Base-by-base conservation (phyloP, 163 green algal species). In the Volvox carteri region DNA sequence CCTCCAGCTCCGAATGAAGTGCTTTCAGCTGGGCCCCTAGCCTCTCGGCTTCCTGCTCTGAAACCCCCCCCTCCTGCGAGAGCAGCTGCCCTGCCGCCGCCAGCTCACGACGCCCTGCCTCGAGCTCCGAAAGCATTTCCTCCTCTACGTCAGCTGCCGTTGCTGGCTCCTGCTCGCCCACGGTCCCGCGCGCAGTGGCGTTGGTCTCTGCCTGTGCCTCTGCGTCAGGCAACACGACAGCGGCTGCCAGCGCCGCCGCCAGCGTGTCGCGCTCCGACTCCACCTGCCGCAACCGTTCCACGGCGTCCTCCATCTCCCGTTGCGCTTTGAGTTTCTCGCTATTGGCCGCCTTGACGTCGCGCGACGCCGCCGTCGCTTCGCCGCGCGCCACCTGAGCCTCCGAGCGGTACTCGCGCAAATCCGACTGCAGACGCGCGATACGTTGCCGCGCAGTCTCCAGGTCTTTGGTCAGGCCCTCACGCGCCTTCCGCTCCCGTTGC, bases 301-400 rank as follows among this genome's bases (percentile, higher is more conserved):
- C 33, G 2, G 48, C 50, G 35, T 87, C 81, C 81, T 87, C 81
- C 81, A 87, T 70, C 48, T 87, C 81, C 44, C 42, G 41, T 48
- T 87, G 81, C 65, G 81, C 81, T 8, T 56, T 70, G 3, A 87
- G 62, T 65, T 80, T 80, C 67, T 78, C 81, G 23, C 41, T 67
- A 12, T 87, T 87, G 18, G 81, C 81, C 18, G 81, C 81, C 48
- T 87, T 87, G 46, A 52, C 48, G 67, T 87, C 81, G 4, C 81
- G 81, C 11, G 65, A 87, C 11, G 81, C 81, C 35, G 81, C 81
- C 12, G 67, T 79, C 46, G 68, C 65, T 65, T 87, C 81, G 23
- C 48, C 23, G 8, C 35, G 35, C 25, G 81, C 81, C 37, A 65
- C 41, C 68, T 74, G 39, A 68, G 68, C 54, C 50, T 81, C 70